Evolutionary conservation across 2,329 filamentous ascomycete genomes (phyloP).

Genomic region (Metarhizium humberi): DNA sequence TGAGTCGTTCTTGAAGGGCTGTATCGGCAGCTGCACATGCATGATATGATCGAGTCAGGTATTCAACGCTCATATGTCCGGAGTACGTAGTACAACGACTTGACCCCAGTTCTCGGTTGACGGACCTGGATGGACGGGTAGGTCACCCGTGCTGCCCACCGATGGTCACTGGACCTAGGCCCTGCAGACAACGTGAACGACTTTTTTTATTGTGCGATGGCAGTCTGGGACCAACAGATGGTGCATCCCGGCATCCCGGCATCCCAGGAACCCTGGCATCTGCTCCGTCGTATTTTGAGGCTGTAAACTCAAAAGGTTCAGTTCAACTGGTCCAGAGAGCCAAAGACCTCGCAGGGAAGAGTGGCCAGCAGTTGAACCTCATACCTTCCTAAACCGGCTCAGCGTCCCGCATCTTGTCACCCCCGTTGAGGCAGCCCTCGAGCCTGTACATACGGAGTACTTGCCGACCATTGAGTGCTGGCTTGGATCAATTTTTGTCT

Average conservation of each 20-base stretch:
- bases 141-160: background rate
- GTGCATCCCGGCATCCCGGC: background rate
- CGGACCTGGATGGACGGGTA: background rate
- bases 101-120: background rate
- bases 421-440: too few relatives aligned
- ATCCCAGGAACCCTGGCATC: background rate
- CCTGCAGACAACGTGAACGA: background rate
- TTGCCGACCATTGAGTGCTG: too few relatives aligned
- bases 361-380: background rate
- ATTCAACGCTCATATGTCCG: background rate
- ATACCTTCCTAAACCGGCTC: slow-evolving; percentile 7
- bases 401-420: background rate
- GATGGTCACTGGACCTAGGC: too few relatives aligned
- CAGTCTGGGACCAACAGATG: background rate
- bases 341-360: background rate
- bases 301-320: background rate
- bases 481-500: background rate
- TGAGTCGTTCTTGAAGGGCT: too few relatives aligned
- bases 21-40: too few relatives aligned
- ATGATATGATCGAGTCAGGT: background rate
- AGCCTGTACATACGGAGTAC: too few relatives aligned
- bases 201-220: too few relatives aligned
- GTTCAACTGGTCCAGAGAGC: background rate
- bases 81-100: background rate
- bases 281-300: background rate